Base-by-base conservation (phyloP, 2,329 filamentous ascomycete genomes). In the Talaromyces islandicus region DNA sequence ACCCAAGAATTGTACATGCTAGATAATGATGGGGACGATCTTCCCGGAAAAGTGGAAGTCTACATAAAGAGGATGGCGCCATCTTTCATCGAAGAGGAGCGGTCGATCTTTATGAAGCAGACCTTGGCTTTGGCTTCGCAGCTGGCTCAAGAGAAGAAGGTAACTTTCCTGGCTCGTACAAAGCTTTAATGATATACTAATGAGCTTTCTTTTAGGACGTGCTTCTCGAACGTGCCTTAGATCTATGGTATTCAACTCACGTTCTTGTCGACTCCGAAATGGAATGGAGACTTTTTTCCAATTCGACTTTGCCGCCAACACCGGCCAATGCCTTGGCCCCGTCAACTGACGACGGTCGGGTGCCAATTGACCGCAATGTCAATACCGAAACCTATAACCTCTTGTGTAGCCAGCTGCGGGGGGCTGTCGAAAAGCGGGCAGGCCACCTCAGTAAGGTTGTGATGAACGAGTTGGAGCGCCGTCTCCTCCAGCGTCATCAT, bases 381-480 rank as follows among this genome's bases (percentile, higher is more conserved):
- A 72, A 80, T 50, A 66, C 72, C 2, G 69, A 80, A 27, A 80
- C 81, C 1, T 80, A 82, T 63, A 69, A 72, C 1, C 71, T 85
- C 3, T 79, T 86, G 61, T 78, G 74, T 64, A 74, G 77, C 56
- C 84, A 86, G 67, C 71, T 86, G 52, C 78, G 81, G 54, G 80
- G 81, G 4, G 81, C 79, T 1, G 77, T 80, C 19, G 84, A 86
- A 66, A 82, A 82, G 64, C 79, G 81, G 29, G 82, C 82, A 38
- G 75, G 78, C 14, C 74, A 75, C 57, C 72, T 85, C 6, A 79
- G 79, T 64, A 84, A 82, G 58, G 73, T 73, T 10, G 78, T 85
- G 35, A 81, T 86, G 77, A 84, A 83, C 62, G 83, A 85, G 60
- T 76, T 86, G 1, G 84, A 87, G 67, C 79, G 82, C 19, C 79